phyloP scores from a whole-genome alignment of 306 rosid genomes.

The Ormosia semicastrata region DNA sequence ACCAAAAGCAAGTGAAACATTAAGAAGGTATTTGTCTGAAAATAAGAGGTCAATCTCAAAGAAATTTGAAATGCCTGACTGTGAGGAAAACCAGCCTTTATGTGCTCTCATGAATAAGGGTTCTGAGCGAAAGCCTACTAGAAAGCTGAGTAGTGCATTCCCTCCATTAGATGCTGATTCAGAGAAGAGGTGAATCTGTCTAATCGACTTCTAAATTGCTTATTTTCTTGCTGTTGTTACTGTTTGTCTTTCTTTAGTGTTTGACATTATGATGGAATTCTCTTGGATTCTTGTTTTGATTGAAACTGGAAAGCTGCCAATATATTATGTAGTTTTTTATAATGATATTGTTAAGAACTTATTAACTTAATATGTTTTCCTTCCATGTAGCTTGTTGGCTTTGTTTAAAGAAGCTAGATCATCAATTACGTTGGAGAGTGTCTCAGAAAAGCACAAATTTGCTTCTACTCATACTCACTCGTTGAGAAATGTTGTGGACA shows the following conservation, averaged over 20 bases:
- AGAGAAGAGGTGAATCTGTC: constrained; percentile 55
- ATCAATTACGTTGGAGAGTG: constrained; percentile 48
- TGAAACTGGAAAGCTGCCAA: constrained; percentile 16
- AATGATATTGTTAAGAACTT: constrained; percentile 2
- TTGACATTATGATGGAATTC: not conserved
- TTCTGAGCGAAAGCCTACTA: constrained; percentile 25
- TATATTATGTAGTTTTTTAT: not conserved
- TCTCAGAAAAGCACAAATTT: constrained; percentile 46
- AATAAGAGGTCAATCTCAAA: constrained; percentile 25
- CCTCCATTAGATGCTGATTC: constrained; percentile 54
- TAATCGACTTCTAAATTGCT: constrained; percentile 3
- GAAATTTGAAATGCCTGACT: constrained; percentile 29
- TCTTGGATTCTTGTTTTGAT: not conserved
- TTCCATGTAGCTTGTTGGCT: constrained; percentile 49
- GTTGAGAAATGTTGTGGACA: constrained; percentile 36
- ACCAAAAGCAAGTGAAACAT: constrained; percentile 30
- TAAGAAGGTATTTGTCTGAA: constrained; percentile 21
- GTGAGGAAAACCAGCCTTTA: constrained; percentile 18
- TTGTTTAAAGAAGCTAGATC: constrained; percentile 57
- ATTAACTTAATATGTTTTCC: constrained; percentile 9
- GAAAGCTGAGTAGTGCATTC: constrained; percentile 17
- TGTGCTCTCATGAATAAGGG: constrained; percentile 23
- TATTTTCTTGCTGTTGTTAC: not conserved
- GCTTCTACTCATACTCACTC: constrained; percentile 44
- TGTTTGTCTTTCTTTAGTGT: not conserved